These are phyloP conservation scores for Ensete glaucum DNA, from an alignment of 176 grass and related monocot genomes.

Conservation along the genomic window DNA sequence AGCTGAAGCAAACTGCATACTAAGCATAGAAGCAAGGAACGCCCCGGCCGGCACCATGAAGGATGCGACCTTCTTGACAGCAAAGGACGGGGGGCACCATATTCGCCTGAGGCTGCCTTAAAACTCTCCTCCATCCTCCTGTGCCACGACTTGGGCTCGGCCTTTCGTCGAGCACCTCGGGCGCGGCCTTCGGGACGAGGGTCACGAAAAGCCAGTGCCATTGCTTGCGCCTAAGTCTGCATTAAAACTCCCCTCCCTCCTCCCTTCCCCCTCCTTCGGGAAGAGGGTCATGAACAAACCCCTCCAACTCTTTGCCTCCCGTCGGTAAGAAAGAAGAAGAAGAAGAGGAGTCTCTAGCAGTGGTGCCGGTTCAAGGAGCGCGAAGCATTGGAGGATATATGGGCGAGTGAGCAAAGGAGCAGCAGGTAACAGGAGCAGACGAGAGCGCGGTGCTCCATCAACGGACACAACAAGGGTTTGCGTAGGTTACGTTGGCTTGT, in stretches of 20 bases:
- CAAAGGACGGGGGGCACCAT: slow-evolving; percentile 8
- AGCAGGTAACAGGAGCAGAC: slow-evolving; percentile 38
- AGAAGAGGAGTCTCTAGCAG: slow-evolving; percentile 10
- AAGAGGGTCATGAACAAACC: not conserved
- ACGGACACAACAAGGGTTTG: not conserved
- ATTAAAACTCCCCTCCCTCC: slow-evolving; percentile 35
- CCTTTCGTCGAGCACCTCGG: slow-evolving; percentile 30
- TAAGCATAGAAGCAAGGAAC: slow-evolving; percentile 46
- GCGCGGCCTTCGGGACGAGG: slow-evolving; percentile 24
- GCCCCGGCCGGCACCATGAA: slow-evolving; percentile 45
- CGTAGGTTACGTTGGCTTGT: not conserved
- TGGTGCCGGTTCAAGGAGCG: not conserved
- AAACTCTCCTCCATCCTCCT: slow-evolving; percentile 30
- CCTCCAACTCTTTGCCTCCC: slow-evolving; percentile 4
- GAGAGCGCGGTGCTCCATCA: slow-evolving; percentile 65
- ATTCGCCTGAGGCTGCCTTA: slow-evolving; percentile 48
- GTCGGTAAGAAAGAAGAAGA: slow-evolving; percentile 8
- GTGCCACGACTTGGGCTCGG: slow-evolving; percentile 26
- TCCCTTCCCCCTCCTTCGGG: not conserved
- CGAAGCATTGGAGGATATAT: not conserved
- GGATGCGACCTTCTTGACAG: slow-evolving; percentile 27
- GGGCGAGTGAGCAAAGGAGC: slow-evolving; percentile 14
- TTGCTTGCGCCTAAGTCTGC: slow-evolving; percentile 39
- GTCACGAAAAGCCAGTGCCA: slow-evolving; percentile 7
- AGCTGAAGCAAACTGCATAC: slow-evolving; percentile 31